Evolutionary conservation across 2,329 filamentous ascomycete species (phyloP), one percentile per base, ranked within the genome.

Genomic region (Anthostomella pinea): DNA sequence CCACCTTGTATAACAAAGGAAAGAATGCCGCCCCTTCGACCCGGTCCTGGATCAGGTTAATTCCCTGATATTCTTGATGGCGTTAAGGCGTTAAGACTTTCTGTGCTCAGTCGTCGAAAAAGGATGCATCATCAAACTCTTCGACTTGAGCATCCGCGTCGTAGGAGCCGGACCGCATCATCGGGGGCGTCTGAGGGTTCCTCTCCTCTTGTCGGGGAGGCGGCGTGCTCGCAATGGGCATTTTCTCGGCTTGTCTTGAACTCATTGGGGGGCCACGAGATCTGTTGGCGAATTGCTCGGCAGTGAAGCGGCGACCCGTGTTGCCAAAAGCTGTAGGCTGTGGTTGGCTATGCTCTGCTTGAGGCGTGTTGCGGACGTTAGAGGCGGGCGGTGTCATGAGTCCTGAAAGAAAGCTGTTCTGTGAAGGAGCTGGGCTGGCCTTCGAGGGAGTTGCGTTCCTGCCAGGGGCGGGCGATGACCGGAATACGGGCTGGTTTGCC

Each of bases 351-450:
- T 57, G 54, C 36, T 68, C 60, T 17, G 54, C 52, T 3, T 71
- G 66, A 0, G 79, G 75, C 3, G 74, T 78, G 48, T 79, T 79
- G 27, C 85, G 82, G 30, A 84, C 62, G 36, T 80, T 79, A 4
- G 85, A 89, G 19, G 84, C 80, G 4, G 90, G 91, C n/a, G 91
- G 90, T 1, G 91, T 96, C 70, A 96, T 73, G 15, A 95, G 77
- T 2, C 90, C 90, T 1, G 83, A 83, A 14, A 90, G 70, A 43
- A 88, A 83, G 31, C 72, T 66, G 54, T 58, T 78, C 35, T 77
- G 72, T 1, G 80, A 71, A 4, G 68, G 62, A 1, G 36, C 17
- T 14, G 63, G 59, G 23, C 67, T 74, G 27, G 69, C 68, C 52
- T 76, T 81, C 7, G 81, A 83, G 5, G 83, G 82, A 1, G 83